These are phyloP conservation scores for Lactarius sp. DNA, from an alignment of 768 basidiomycete genomes.

Conservation along the genomic window DNA sequence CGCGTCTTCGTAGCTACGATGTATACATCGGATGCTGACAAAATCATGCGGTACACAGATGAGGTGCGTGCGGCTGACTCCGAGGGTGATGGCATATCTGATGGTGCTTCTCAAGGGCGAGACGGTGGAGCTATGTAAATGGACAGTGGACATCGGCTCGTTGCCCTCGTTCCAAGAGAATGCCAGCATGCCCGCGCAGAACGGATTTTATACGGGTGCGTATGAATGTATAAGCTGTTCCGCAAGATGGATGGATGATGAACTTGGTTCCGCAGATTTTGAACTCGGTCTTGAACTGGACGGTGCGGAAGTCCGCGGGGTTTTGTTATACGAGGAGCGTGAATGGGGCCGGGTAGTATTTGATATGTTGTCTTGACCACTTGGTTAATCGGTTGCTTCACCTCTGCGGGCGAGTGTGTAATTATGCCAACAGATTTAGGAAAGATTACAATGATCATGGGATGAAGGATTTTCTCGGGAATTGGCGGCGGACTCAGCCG, in stretches of 20 bases:
- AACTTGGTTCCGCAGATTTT: constrained; percentile 49
- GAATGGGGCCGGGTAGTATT: constrained; percentile 78
- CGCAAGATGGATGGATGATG: background rate
- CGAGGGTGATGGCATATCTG: background rate
- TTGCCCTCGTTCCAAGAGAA: constrained; percentile 76
- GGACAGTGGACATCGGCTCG: constrained; percentile 79
- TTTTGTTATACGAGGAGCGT: constrained; percentile 64
- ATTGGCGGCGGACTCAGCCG: constrained; percentile 2
- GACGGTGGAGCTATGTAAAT: constrained; percentile 70
- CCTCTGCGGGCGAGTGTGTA: background rate
- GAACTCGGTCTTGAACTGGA: constrained; percentile 81
- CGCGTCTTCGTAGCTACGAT: constrained; percentile 77
- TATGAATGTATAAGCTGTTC: background rate
- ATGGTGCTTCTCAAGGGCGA: constrained; percentile 45
- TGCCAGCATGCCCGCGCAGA: constrained; percentile 47
- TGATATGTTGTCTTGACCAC: constrained; percentile 42
- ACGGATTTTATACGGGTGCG: constrained; percentile 78
- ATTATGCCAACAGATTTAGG: background rate
- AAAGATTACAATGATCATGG: background rate
- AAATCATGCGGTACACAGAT: constrained; percentile 77
- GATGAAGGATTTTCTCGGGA: background rate
- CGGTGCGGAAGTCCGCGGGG: constrained; percentile 81
- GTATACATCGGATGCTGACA: constrained; percentile 72
- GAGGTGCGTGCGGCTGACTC: constrained; percentile 41
- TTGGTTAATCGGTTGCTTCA: constrained; percentile 5